phyloP scores from a whole-genome alignment of 1,284 basidiomycete species.

The Ceratobasidium sp. region DNA sequence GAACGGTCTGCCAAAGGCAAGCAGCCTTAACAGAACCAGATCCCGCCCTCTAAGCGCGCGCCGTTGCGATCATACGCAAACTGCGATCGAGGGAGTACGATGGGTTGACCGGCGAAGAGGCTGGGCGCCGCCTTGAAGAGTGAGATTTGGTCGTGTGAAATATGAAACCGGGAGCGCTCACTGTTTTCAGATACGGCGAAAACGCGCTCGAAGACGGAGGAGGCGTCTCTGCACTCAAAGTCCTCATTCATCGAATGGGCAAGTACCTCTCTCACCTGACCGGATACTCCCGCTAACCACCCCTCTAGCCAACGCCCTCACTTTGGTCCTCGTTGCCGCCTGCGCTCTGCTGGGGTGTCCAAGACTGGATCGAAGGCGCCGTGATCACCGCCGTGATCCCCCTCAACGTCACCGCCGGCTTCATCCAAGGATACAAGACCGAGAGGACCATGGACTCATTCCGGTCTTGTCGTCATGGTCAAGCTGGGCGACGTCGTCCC shows the following conservation, averaged over 20 bases:
- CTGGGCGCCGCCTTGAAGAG: slow-evolving; percentile 32
- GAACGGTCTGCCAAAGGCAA: slow-evolving; percentile 36
- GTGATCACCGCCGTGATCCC: slow-evolving; percentile 71
- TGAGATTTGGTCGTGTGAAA: slow-evolving; percentile 10
- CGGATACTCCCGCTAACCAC: background rate
- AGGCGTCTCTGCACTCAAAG: slow-evolving; percentile 33
- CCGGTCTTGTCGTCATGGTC: slow-evolving; percentile 64
- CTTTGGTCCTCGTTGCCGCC: slow-evolving; percentile 62
- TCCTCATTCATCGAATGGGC: slow-evolving; percentile 41
- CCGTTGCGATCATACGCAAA: slow-evolving; percentile 31
- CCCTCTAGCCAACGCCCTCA: slow-evolving; percentile 35
- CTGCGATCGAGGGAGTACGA: slow-evolving; percentile 41
- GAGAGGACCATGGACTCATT: slow-evolving; percentile 70
- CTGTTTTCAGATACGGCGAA: slow-evolving; percentile 35
- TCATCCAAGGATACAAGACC: slow-evolving; percentile 65
- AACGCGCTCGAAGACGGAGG: slow-evolving; percentile 41
- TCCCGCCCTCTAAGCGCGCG: slow-evolving; percentile 37
- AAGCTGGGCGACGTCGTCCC: slow-evolving; percentile 70
- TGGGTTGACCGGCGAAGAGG: slow-evolving; percentile 37
- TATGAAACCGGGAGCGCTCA: background rate
- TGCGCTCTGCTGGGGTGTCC: slow-evolving; percentile 70
- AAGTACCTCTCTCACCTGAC: too few species aligned
- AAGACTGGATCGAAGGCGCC: slow-evolving; percentile 71
- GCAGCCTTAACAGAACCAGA: slow-evolving; percentile 31
- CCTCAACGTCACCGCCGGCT: slow-evolving; percentile 58